Percentiles rank a stretch among this genome's conserved stretches.
Evolutionary conservation across 148 eudicot genomes (phyloP).

Genomic region (Talinum fruticosum): DNA sequence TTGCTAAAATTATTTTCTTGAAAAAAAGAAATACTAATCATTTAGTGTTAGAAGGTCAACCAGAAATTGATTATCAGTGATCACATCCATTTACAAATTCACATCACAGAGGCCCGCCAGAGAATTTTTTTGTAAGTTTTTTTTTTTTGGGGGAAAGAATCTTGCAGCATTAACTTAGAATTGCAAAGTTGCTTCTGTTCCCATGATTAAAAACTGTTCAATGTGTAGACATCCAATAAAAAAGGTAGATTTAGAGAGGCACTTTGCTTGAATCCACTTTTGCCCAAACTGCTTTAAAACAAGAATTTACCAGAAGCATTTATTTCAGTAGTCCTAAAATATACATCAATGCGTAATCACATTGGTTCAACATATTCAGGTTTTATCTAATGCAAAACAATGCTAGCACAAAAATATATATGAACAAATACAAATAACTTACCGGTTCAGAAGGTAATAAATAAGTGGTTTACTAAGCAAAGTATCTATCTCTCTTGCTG

Average conservation of each 20-base stretch:
- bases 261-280: neutral
- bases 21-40: too few species aligned
- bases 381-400: neutral
- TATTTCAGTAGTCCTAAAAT: neutral
- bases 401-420: neutral
- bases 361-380: neutral
- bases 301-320: neutral
- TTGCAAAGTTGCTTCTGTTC: neutral
- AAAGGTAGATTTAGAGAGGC: neutral
- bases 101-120: too few species aligned
- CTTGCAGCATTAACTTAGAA: too few species aligned
- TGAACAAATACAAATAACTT: conserved; percentile 4
- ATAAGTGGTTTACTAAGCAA: conserved; percentile 81
- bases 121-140: too few species aligned
- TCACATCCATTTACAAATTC: too few species aligned
- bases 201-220: too few species aligned
- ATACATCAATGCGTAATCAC: neutral
- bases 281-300: neutral
- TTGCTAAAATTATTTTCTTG: too few species aligned
- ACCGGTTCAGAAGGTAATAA: conserved; percentile 81
- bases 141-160: too few species aligned
- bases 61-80: too few species aligned
- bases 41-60: too few species aligned
- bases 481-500: conserved; percentile 78
- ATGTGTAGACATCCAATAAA: neutral